Percentiles rank a stretch among this genome's conserved stretches.
Evolutionary conservation across 768 basidiomycete species (phyloP).

Genomic region (Tremella mesenterica): DNA sequence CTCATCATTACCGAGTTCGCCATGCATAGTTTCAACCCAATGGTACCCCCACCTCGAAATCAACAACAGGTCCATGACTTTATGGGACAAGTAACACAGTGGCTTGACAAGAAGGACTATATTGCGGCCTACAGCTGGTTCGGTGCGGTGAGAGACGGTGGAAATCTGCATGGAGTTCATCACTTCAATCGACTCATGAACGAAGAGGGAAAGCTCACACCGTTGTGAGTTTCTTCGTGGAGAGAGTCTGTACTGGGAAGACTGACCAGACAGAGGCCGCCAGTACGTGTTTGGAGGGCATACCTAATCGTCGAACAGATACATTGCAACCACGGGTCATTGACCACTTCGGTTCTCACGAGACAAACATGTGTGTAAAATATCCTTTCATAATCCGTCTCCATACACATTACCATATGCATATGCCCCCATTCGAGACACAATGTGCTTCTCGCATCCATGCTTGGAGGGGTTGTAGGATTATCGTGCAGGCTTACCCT

Average conservation of each 20-base stretch:
- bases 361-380: no score
- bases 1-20: constrained; percentile 35
- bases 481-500: no score
- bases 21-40: constrained; percentile 33
- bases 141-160: constrained; percentile 17
- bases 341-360: no score
- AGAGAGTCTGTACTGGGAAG: not conserved
- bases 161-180: constrained; percentile 34
- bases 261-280: constrained; percentile 10
- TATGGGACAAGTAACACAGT: constrained; percentile 37
- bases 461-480: no score
- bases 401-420: no score
- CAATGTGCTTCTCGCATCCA: no score
- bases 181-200: constrained; percentile 36
- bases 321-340: no score
- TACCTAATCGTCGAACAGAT: constrained; percentile 10
- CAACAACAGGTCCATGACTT: constrained; percentile 39
- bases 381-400: no score
- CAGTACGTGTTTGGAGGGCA: constrained; percentile 32
- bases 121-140: constrained; percentile 36
- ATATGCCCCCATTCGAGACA: no score
- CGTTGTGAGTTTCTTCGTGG: not conserved
- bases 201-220: constrained; percentile 15
- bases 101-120: constrained; percentile 35
- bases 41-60: constrained; percentile 21